Evolutionary conservation across 768 basidiomycete genomes (phyloP), one percentile per base, ranked within the genome.

Genomic region (Lanmaoa rubissima): DNA sequence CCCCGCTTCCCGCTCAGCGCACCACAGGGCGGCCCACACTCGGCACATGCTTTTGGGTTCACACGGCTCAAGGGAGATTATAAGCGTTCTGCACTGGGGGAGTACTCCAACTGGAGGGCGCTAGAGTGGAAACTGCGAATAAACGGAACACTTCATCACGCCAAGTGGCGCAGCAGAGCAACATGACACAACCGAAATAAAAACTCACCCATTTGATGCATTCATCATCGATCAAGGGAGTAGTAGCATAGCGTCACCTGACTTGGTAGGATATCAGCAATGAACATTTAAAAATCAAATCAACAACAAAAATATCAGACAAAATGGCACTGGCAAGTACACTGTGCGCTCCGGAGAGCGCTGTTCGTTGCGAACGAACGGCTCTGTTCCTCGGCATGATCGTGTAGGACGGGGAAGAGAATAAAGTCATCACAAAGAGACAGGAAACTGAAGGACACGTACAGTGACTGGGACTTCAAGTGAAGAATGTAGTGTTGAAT

Each of bases 351-450:
- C 78, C 75, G 73, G 56, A 81, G 74, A 77, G 74, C 79, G 80
- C 83, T 75, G 81, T 85, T 77, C 78, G 85, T 85, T 85, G 85
- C 84, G 84, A 87, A 88, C 84, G 80, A 79, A 86, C 84, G 68
- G 65, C 86, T 87, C 87, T 89, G 72, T 82, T 78, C 71, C 87
- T 89, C 88, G 84, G 78, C 89, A 90, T 85, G 82, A 89, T 90
- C 88, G 88, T 86, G 69, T 90, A 90, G 75, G 88, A 86, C 87
- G 88, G 88, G 88, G 88, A 90, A 90, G 87, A 90, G 88, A 90
- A 90, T 82, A 79, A 79, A 79, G 82, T 86, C 87, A 88, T 88
- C 86, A 57, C 17, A 54, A 50, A 59, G 41, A 59, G 36, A 58
- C 43, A 12, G 24, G 8, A 28, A 51, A 34, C 34, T 5, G 11